Conservation (phyloP, 768 basidiomycete genomes). For the Pleurotus citrinopileatus region DNA sequence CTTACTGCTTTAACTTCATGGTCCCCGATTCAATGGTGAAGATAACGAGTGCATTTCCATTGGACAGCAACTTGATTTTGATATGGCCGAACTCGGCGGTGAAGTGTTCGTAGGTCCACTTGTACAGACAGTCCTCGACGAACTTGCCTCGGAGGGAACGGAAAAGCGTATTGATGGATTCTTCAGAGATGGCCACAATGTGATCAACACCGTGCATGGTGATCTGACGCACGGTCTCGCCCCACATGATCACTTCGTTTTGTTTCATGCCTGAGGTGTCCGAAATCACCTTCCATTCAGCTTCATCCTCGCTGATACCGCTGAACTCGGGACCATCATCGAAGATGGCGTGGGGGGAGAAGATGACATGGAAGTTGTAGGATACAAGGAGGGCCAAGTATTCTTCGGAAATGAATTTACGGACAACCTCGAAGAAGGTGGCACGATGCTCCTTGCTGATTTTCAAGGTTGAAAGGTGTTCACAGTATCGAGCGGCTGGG, state of each 20-base stretch:
- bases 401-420: constrained; percentile 1
- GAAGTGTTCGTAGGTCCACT: constrained; percentile 5
- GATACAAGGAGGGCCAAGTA: constrained; percentile 1
- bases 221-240: constrained; percentile 9
- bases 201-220: constrained; percentile 9
- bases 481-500: background rate
- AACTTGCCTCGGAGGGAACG: background rate
- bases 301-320: constrained; percentile 5
- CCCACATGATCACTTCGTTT: constrained; percentile 6
- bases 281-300: background rate
- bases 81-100: background rate
- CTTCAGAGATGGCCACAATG: constrained; percentile 12
- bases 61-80: constrained; percentile 12
- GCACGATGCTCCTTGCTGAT: background rate
- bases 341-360: constrained; percentile 1
- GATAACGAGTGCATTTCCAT: constrained; percentile 10
- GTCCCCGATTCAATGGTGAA: constrained; percentile 11
- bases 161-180: constrained; percentile 11
- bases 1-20: background rate
- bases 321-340: constrained; percentile 2
- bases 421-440: constrained; percentile 2
- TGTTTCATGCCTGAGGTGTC: background rate
- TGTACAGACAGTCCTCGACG: background rate
- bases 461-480: background rate
- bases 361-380: constrained; percentile 8